Evolutionary conservation across 345 rosid genomes (phyloP), one percentile per base, ranked within the genome.

Genomic region (Linum tenue): DNA sequence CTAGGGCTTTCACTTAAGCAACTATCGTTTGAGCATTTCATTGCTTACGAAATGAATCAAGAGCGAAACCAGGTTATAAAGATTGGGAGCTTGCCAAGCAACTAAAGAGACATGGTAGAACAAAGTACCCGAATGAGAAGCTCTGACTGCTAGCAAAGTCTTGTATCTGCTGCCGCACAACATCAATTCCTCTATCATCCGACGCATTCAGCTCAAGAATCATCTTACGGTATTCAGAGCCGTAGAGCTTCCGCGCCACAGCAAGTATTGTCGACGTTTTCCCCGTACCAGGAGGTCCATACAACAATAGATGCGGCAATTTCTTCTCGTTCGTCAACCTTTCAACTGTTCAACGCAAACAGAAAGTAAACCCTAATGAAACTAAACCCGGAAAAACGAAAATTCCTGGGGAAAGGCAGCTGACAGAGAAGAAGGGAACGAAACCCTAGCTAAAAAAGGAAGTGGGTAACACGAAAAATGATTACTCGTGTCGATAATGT

Each of bases 211-310:
- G 77, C 84, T 94, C 99, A 71, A 94, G 79, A 61, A 94, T 94
- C 99, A 94, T 94, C 55, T 86, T 90, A 59, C 85, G 92, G 71
- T 81, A 94, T 72, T 85, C 87, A 5, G 86, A 76, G 39, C 99
- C 99, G 22, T 90, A 94, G 12, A 94, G 95, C 76, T 94, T 94
- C 41, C 97, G 83, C 1, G 99, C 92, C 67, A 94, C 95, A 0
- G 99, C 99, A 68, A 94, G 90, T 70, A 94, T 94, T 39, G 99
- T 94, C 0, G 99, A 94, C n/a, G 99, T 94, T 79, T 94, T 94
- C 5, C 99, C 99, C 0, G 99, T 90, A 5, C 99, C 96, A 0
- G 99, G 99, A 64, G 99, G 99, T 35, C 97, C 99, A 71, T 94
- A 94, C 77, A 94, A 58, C 9, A 94, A 73, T 31, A 94, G 86